Conservation (phyloP, 768 basidiomycete genomes). For the Leccinellum rugosiceps region DNA sequence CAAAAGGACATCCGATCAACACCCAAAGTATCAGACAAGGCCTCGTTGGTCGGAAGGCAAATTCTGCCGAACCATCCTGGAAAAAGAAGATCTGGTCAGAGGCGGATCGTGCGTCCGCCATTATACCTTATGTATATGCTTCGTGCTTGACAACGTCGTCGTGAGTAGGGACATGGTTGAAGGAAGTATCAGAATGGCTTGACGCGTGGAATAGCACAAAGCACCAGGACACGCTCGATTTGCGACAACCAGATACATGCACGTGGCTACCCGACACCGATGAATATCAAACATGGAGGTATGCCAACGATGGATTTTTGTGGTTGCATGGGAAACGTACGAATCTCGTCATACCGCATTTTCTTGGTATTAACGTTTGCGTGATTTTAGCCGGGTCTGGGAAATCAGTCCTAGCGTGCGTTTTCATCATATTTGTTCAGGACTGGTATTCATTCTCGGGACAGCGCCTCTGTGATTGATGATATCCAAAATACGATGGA, state of each 20-base stretch:
- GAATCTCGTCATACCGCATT: not conserved
- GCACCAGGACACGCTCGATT: not conserved
- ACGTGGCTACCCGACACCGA: not conserved
- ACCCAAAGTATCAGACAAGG: not conserved
- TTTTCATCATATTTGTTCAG: not conserved
- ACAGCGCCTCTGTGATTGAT: not conserved
- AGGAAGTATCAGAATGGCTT: not conserved
- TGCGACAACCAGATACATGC: not conserved
- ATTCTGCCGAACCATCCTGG: not conserved
- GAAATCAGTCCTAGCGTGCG: not conserved
- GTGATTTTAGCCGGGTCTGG: not conserved
- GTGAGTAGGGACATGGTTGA: not conserved
- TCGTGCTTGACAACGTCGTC: not conserved
- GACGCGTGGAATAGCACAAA: not conserved
- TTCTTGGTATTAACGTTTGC: not conserved
- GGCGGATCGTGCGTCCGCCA: not conserved
- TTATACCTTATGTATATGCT: not conserved
- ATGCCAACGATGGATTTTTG: accelerated
- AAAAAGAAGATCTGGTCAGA: not conserved
- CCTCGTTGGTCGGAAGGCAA: not conserved
- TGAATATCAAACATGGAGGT: not conserved
- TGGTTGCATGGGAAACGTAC: not conserved
- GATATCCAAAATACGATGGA: not conserved
- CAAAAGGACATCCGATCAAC: not conserved
- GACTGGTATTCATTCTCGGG: not conserved